phyloP scores from a whole-genome alignment of 2,329 filamentous ascomycete genomes.

The Claviceps cyperi region DNA sequence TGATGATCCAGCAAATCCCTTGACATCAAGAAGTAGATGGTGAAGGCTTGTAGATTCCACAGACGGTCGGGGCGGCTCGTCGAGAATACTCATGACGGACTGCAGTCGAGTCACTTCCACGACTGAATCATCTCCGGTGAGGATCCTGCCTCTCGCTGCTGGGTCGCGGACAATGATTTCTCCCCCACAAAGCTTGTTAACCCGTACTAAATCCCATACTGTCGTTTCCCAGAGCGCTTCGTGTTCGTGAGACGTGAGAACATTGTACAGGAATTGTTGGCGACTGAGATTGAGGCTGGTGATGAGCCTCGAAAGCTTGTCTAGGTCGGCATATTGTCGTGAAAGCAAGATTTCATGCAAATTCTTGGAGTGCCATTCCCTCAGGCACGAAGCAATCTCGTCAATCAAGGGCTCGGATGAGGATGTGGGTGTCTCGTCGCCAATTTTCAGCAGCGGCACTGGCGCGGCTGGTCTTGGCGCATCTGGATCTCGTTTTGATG shows the following conservation, averaged over 20 bases:
- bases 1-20: conserved; percentile 62
- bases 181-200: conserved; percentile 86
- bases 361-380: conserved; percentile 97
- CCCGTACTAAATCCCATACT: conserved; percentile 86
- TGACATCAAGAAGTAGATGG: conserved; percentile 72
- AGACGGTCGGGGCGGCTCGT: conserved; percentile 58
- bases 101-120: conserved; percentile 84
- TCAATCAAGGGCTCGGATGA: conserved; percentile 83
- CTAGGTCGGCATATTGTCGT: conserved; percentile 66
- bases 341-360: conserved; percentile 80
- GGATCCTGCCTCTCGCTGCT: conserved; percentile 62
- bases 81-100: conserved; percentile 87
- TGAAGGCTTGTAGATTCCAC: conserved; percentile 60
- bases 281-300: conserved; percentile 71
- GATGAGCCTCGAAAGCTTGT: conserved; percentile 68
- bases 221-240: conserved; percentile 69
- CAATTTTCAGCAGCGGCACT: conserved; percentile 93
- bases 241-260: conserved; percentile 78
- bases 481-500: conserved; percentile 45
- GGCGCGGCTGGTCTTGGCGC: conserved; percentile 73
- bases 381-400: conserved; percentile 89
- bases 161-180: conserved; percentile 94
- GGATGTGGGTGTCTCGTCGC: conserved; percentile 89
- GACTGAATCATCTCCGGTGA: conserved; percentile 86
- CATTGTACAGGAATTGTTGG: conserved; percentile 84